Evolutionary conservation across 805 yeast species (phyloP).

Genomic region (Cyberlindnera euphorbiiphila): DNA sequence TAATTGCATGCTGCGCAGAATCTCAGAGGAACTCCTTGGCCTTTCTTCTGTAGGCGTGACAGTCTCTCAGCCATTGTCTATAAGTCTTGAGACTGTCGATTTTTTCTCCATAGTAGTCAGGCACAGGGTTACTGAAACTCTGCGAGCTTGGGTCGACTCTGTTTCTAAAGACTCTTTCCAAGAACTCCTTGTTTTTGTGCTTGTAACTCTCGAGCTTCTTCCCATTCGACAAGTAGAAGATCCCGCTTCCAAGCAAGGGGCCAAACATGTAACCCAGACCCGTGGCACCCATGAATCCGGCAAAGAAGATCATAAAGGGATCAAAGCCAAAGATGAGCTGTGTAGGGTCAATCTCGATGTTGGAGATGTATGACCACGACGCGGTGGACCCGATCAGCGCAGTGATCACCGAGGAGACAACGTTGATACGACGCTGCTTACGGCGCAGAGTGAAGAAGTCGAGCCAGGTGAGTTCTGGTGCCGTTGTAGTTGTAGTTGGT

Average conservation of each 20-base stretch:
- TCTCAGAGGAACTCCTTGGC: conserved; percentile 63
- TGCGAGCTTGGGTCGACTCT: conserved; percentile 92
- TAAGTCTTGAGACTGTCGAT: conserved; percentile 82
- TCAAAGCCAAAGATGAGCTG: conserved; percentile 84
- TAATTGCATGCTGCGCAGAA: no score
- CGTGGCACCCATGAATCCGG: conserved; percentile 68
- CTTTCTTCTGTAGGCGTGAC: conserved; percentile 84
- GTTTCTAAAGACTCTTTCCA: conserved; percentile 67
- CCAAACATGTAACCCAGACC: conserved; percentile 79
- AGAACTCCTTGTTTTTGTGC: conserved; percentile 66
- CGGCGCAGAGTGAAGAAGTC: conserved; percentile 75
- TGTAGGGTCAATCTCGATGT: conserved; percentile 83
- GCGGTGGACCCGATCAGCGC: conserved; percentile 60
- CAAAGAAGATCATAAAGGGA: conserved; percentile 76
- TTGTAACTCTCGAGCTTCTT: conserved; percentile 43
- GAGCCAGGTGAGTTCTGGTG: conserved; percentile 52
- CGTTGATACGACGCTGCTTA: conserved; percentile 66
- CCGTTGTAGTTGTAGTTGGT: conserved; percentile 1
- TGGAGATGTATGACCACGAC: conserved; percentile 76
- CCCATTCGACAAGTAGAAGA: conserved; percentile 57
- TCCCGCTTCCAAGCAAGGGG: conserved; percentile 69
- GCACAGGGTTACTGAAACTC: conserved; percentile 89
- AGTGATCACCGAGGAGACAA: conserved; percentile 63
- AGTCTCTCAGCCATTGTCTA: conserved; percentile 94
- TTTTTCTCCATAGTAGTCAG: conserved; percentile 98